phyloP scores from a whole-genome alignment of 176 grass and related monocot species.

The Zea mays region Zm-B73-REFERENCE-NAM-5.0 NC_050101.1:121732001-121732500 shows the following conservation, averaged over 20 bases:
- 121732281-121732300: constrained; percentile 3
- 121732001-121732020: constrained; percentile 27
- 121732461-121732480: too few relatives aligned
- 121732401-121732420: background rate
- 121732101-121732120: constrained; percentile 7
- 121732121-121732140: constrained; percentile 96
- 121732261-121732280: background rate
- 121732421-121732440: background rate
- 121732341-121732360: background rate
- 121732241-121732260: background rate
- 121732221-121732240: background rate
- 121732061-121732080: constrained; percentile 1
- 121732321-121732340: background rate
- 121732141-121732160: constrained; percentile 79
- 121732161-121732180: constrained; percentile 75
- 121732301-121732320: background rate
- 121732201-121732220: constrained; percentile 64
- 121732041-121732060: background rate
- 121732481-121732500: too few relatives aligned
- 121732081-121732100: constrained; percentile 25
- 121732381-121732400: background rate
- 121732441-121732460: too few relatives aligned
- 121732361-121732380: constrained; percentile 13
- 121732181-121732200: constrained; percentile 63
- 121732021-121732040: constrained; percentile 34